Conservation (phyloP, 2,329 filamentous ascomycete genomes). For the Aureobasidium uvarum region DNA sequence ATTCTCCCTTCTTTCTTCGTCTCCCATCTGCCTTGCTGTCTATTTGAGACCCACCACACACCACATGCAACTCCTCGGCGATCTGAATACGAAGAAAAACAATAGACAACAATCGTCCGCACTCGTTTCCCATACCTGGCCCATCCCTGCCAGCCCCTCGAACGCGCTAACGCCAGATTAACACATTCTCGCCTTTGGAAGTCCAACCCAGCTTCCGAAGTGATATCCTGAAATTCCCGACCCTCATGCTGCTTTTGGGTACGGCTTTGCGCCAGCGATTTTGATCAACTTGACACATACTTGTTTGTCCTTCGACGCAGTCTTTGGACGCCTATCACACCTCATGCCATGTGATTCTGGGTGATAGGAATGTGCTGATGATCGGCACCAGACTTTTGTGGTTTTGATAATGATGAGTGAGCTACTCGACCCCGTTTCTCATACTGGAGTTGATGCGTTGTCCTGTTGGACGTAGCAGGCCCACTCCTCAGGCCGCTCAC, state of each 20-base stretch:
- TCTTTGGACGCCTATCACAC: neutral
- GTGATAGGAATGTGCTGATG: neutral
- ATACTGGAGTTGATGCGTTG: neutral
- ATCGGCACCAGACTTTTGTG: neutral
- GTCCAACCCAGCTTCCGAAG: neutral
- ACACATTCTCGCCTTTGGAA: neutral
- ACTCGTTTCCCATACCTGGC: slow-evolving; percentile 6
- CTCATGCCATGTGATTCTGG: neutral
- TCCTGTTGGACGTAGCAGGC: neutral
- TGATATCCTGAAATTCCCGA: neutral
- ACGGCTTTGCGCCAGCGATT: neutral
- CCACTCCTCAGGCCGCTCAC: slow-evolving; percentile 37
- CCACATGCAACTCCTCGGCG: neutral
- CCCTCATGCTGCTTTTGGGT: neutral
- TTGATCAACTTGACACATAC: neutral
- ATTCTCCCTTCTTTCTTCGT: neutral
- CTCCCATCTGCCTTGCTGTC: neutral
- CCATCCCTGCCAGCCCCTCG: neutral
- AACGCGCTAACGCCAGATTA: neutral
- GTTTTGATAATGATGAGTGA: neutral
- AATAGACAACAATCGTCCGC: slow-evolving; percentile 3
- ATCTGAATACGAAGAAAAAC: neutral
- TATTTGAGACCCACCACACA: neutral
- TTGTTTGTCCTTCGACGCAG: neutral
- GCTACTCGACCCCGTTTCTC: neutral